These are phyloP conservation scores for Tuber brumale DNA, from an alignment of 495 filamentous ascomycete species.

Conservation along the genomic window DNA sequence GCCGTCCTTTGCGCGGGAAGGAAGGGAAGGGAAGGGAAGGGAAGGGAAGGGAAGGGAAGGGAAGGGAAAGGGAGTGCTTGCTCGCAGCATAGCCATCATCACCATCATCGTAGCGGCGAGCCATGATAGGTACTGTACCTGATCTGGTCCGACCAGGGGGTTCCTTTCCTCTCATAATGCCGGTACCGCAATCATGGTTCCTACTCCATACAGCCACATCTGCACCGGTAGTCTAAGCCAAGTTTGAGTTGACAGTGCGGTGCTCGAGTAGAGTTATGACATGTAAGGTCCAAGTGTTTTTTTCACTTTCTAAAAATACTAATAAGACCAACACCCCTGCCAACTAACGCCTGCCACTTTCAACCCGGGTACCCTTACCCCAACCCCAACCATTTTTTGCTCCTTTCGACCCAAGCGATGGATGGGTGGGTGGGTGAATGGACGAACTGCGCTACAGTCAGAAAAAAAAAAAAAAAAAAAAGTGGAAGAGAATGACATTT, in stretches of 20 bases:
- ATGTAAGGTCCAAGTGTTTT: background rate
- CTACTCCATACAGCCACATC: background rate
- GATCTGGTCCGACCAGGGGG: background rate
- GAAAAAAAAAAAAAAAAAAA: background rate
- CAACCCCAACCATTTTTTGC: background rate
- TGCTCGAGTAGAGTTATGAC: background rate
- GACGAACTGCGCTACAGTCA: background rate
- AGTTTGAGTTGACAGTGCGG: background rate
- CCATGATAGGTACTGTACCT: background rate
- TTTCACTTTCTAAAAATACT: background rate
- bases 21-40: constrained; percentile 22
- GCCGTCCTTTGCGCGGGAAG: constrained; percentile 12
- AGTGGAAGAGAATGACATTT: background rate
- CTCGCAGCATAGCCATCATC: background rate
- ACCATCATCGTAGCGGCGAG: background rate
- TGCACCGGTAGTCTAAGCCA: background rate
- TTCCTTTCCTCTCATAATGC: background rate
- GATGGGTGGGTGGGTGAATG: background rate
- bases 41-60: constrained; percentile 11
- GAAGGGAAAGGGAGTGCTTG: background rate
- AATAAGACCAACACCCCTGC: background rate
- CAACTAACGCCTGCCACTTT: background rate
- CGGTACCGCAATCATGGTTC: background rate
- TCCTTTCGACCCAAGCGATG: background rate
- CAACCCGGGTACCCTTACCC: background rate